Evolutionary conservation across 805 yeast species (phyloP).

Genomic region (Teunomyces panamensis): DNA sequence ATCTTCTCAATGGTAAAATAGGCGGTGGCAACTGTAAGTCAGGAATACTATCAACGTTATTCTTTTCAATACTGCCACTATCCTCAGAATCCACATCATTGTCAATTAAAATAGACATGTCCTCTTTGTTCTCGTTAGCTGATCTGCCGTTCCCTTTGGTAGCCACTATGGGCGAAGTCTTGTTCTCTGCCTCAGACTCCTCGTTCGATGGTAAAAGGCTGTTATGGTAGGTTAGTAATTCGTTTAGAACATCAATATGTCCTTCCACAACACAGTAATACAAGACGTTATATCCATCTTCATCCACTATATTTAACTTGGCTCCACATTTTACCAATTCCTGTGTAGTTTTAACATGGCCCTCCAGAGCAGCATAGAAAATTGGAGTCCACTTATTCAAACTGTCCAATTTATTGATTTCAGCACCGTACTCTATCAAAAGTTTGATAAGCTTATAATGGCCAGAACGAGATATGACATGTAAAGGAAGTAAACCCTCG

Average conservation of each 20-base stretch:
- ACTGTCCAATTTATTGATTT: conserved; percentile 76
- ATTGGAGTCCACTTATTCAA: conserved; percentile 93
- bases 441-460: conserved; percentile 66
- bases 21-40: conserved; percentile 95
- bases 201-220: conserved; percentile 6
- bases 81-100: conserved; percentile 37
- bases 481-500: conserved; percentile 85
- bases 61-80: conserved; percentile 30
- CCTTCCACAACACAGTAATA: conserved; percentile 96
- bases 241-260: conserved; percentile 74
- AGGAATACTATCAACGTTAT: conserved; percentile 71
- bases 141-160: background rate
- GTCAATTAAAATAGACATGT: conserved; percentile 26
- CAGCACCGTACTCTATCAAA: conserved; percentile 65
- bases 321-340: conserved; percentile 76
- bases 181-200: background rate
- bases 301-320: conserved; percentile 63
- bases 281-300: conserved; percentile 73
- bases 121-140: background rate
- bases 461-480: conserved; percentile 84
- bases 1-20: conserved; percentile 85
- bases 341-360: conserved; percentile 67
- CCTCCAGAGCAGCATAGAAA: conserved; percentile 85
- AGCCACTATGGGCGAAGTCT: background rate
- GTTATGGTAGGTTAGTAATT: conserved; percentile 47